Base-by-base conservation (phyloP, 345 rosid species). In the Gossypium mustelinum region DNA sequence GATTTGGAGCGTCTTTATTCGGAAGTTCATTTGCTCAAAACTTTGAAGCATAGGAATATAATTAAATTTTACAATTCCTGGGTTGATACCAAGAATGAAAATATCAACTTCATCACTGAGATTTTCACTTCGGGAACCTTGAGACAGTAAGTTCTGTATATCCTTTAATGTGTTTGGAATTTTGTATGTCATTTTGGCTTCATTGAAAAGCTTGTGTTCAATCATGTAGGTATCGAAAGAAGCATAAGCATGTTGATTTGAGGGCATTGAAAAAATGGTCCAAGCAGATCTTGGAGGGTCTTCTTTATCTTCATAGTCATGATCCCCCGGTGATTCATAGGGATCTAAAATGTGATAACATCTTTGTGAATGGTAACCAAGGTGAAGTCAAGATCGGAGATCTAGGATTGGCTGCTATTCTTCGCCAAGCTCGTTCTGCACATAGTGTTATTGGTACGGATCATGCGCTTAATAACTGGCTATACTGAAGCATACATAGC, bases 361-460 rank as follows among this genome's bases (percentile, higher is more conserved):
- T 95, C 27, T 91, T 95, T 83, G 91, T 95, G 25, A 95, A 95
- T 79, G 99, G 99, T 9, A 91, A 95, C 88, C 96, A 84, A 76
- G 99, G 99, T 24, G 97, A 93, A 79, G 92, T 95, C 69, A 95
- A 95, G 82, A 95, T 95, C 54, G 98, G 99, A 70, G 99, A 95
- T 83, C 86, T 95, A 27, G 99, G 99, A 11, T 70, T 91, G 62
- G 99, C 98, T 55, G 87, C 90, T 12, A 86, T 93, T 79, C 90
- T 95, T 59, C 79, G 68, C 66, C 88, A 90, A 65, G 92, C 99
- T 75, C 86, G 52, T 34, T 84, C 91, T 12, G 99, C 99, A 44
- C 97, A 91, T 73, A 95, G 94, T 77, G 99, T 95, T 47, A 90
- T 95, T 2, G 93, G 96, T 89, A 44, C 79, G 85, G 75, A 22